phyloP scores from a whole-genome alignment of 2,329 filamentous ascomycete genomes.

The Alternaria postmessia region DNA sequence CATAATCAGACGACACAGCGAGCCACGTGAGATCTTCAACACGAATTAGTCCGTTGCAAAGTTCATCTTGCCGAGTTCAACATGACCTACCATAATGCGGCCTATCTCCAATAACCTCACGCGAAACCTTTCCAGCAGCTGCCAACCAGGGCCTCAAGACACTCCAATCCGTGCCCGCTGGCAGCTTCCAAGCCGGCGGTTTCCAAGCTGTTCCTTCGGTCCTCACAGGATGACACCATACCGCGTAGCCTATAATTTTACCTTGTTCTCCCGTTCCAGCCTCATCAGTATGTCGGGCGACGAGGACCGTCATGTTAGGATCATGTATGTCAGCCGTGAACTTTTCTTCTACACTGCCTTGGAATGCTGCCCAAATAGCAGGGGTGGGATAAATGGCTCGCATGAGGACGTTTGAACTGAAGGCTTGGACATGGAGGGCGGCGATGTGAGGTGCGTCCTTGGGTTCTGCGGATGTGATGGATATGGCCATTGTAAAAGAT shows the following conservation, averaged over 20 bases:
- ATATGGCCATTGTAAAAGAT: background rate
- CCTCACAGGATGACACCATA: conserved; percentile 9
- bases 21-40: conserved; percentile 15
- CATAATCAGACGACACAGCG: conserved; percentile 10
- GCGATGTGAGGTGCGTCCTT: conserved; percentile 6
- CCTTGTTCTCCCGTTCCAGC: background rate
- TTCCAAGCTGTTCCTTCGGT: background rate
- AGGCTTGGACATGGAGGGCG: conserved; percentile 12
- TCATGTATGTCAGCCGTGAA: conserved; percentile 10
- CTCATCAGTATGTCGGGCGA: background rate
- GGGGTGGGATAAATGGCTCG: conserved; percentile 15
- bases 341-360: conserved; percentile 11
- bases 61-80: background rate
- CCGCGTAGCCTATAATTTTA: conserved; percentile 12
- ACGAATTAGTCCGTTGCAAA: background rate
- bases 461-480: conserved; percentile 5
- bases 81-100: conserved; percentile 14
- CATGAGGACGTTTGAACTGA: conserved; percentile 15
- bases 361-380: conserved; percentile 8
- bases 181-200: conserved; percentile 12
- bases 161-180: conserved; percentile 12
- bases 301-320: conserved; percentile 11
- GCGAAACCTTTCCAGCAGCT: conserved; percentile 5
- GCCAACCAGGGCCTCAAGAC: conserved; percentile 12
- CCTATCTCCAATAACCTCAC: conserved; percentile 6